phyloP scores from a whole-genome alignment of 2,329 filamentous ascomycete genomes.

The Pseudodiploospora longispora region DNA sequence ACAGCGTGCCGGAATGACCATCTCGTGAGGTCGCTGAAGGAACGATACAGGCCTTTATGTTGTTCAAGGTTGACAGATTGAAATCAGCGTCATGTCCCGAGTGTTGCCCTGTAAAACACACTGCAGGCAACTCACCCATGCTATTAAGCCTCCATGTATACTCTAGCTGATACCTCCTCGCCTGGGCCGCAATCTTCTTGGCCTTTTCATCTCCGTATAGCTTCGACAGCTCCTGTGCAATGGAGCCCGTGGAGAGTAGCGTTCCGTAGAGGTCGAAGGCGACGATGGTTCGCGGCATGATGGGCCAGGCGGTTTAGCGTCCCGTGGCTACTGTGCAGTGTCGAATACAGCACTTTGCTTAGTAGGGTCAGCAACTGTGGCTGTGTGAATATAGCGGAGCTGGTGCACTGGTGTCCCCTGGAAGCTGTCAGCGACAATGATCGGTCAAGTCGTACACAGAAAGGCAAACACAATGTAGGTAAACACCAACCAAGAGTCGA shows the following conservation, averaged over 20 bases:
- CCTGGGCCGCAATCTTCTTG: slow-evolving; percentile 47
- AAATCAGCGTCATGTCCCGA: background rate
- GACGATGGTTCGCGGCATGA: slow-evolving; percentile 36
- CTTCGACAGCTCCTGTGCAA: slow-evolving; percentile 48
- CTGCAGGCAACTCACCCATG: slow-evolving; percentile 51
- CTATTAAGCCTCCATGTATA: slow-evolving; percentile 70
- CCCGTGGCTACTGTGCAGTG: too few relatives aligned
- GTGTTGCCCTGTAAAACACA: background rate
- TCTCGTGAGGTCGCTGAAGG: slow-evolving; percentile 55
- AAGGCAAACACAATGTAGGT: too few relatives aligned
- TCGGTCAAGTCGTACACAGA: too few relatives aligned
- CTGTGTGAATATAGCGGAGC: too few relatives aligned
- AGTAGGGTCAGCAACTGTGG: too few relatives aligned
- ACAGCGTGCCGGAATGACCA: slow-evolving; percentile 57
- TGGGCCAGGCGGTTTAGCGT: slow-evolving; percentile 7
- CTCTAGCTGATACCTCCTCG: slow-evolving; percentile 65
- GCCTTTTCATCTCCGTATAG: slow-evolving; percentile 52
- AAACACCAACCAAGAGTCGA: too few relatives aligned
- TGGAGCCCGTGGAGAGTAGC: slow-evolving; percentile 62
- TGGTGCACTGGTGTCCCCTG: too few relatives aligned
- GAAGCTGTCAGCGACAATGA: too few relatives aligned
- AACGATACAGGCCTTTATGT: slow-evolving; percentile 35
- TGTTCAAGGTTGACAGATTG: background rate
- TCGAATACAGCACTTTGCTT: too few relatives aligned
- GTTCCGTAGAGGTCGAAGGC: slow-evolving; percentile 74